Evolutionary conservation across 805 yeast species (phyloP).

Genomic region (Candida incommunis): DNA sequence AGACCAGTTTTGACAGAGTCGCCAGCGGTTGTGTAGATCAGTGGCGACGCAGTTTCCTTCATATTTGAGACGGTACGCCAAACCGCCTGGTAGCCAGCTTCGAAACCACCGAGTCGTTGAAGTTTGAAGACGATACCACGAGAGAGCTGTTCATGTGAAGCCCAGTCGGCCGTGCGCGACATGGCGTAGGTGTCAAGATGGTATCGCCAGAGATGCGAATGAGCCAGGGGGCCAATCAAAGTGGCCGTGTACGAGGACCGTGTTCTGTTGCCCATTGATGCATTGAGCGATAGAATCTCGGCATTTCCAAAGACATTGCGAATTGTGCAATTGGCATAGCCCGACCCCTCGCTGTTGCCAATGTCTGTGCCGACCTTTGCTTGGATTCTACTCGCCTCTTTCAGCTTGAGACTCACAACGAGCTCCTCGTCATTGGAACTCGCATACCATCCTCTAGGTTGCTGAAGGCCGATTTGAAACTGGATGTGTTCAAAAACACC

Average conservation of each 20-base stretch:
- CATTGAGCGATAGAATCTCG: constrained; percentile 40
- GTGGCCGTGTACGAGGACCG: constrained; percentile 39
- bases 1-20: constrained; percentile 45
- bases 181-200: constrained; percentile 38
- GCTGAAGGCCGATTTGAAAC: background rate
- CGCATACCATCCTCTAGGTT: background rate
- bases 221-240: constrained; percentile 37
- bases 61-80: constrained; percentile 42
- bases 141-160: constrained; percentile 37
- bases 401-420: constrained; percentile 8
- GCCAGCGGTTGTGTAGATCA: constrained; percentile 45
- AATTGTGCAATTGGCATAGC: constrained; percentile 64
- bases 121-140: constrained; percentile 30
- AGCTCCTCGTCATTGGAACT: constrained; percentile 3
- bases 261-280: constrained; percentile 47
- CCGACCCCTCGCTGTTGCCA: constrained; percentile 96
- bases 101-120: constrained; percentile 24
- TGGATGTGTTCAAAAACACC: background rate
- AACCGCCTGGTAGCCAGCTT: constrained; percentile 45
- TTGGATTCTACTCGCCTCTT: constrained; percentile 44
- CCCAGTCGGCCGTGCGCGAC: constrained; percentile 37
- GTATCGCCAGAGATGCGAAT: constrained; percentile 35
- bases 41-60: constrained; percentile 33
- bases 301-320: constrained; percentile 57
- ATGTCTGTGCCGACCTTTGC: constrained; percentile 92